Evolutionary conservation across 441 rosid genomes (phyloP).

Genomic region (Euphorbia corollata): DNA sequence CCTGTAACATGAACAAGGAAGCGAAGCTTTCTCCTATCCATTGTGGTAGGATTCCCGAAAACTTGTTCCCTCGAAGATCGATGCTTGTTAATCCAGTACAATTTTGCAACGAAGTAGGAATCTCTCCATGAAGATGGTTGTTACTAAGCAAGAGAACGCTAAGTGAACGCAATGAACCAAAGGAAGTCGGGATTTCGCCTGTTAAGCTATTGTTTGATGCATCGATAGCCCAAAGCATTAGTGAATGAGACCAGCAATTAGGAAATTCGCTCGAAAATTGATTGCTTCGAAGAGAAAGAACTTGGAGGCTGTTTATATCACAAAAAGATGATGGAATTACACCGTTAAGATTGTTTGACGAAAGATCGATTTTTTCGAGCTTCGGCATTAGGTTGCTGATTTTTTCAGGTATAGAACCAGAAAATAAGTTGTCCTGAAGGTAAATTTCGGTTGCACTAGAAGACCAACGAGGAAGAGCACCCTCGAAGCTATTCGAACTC

Average conservation of each 20-base stretch:
- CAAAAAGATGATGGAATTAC: conserved; percentile 42
- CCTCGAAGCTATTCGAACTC: conserved; percentile 34
- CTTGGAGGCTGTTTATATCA: conserved; percentile 27
- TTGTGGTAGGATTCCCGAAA: conserved; percentile 24
- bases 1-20: conserved; percentile 25
- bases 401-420: conserved; percentile 42
- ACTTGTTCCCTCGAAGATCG: conserved; percentile 26
- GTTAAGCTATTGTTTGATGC: conserved; percentile 41
- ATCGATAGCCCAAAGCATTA: conserved; percentile 40
- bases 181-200: conserved; percentile 41
- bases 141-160: conserved; percentile 41
- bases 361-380: conserved; percentile 31
- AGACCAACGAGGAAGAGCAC: conserved; percentile 40
- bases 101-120: conserved; percentile 49
- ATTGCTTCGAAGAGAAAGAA: conserved; percentile 43
- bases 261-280: conserved; percentile 43
- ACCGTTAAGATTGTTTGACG: conserved; percentile 39
- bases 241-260: conserved; percentile 33
- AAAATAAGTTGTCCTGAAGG: conserved; percentile 47
- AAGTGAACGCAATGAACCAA: conserved; percentile 40
- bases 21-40: conserved; percentile 25
- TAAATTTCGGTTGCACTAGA: conserved; percentile 36
- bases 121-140: conserved; percentile 40
- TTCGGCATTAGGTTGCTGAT: conserved; percentile 44
- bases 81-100: conserved; percentile 45